Evolutionary conservation across 1,284 basidiomycete genomes (phyloP).

Genomic region (Sutorius eximius): DNA sequence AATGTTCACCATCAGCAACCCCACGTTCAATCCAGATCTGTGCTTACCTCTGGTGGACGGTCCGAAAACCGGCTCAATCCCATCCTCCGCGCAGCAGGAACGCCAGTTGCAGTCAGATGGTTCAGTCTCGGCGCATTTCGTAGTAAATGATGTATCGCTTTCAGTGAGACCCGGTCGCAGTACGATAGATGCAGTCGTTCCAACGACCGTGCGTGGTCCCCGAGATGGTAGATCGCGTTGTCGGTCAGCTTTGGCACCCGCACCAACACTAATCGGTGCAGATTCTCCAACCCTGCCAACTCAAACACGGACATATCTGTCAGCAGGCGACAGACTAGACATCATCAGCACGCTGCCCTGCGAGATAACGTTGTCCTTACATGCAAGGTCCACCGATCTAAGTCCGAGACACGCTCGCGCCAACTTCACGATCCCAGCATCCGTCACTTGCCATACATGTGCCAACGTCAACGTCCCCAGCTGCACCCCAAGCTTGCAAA

Average conservation of each 20-base stretch:
- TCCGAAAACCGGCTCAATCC: conserved; percentile 85
- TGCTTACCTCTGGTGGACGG: conserved; percentile 62
- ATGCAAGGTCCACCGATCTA: conserved; percentile 83
- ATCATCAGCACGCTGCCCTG: conserved; percentile 14
- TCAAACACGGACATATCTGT: conserved; percentile 87
- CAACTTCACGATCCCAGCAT: conserved; percentile 71
- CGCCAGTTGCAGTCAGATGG: conserved; percentile 81
- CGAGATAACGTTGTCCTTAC: conserved; percentile 47
- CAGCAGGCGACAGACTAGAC: conserved; percentile 71
- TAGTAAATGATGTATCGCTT: conserved; percentile 76
- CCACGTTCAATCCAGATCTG: conserved; percentile 7
- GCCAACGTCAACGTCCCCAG: conserved; percentile 83
- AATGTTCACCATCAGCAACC: conserved; percentile 16
- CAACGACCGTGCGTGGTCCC: conserved; percentile 66
- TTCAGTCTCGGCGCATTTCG: conserved; percentile 64
- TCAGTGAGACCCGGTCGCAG: conserved; percentile 80
- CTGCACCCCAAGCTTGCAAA: conserved; percentile 73
- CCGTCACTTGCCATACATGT: conserved; percentile 80
- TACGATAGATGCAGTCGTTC: conserved; percentile 88
- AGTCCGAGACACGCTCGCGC: conserved; percentile 74
- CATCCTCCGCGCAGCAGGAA: conserved; percentile 71
- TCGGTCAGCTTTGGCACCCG: conserved; percentile 69
- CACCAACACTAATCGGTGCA: conserved; percentile 81
- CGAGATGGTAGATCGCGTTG: conserved; percentile 63
- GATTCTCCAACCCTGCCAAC: conserved; percentile 68